Evolutionary conservation across 1,284 basidiomycete species (phyloP).

Genomic region (Sphagnurus paluster): DNA sequence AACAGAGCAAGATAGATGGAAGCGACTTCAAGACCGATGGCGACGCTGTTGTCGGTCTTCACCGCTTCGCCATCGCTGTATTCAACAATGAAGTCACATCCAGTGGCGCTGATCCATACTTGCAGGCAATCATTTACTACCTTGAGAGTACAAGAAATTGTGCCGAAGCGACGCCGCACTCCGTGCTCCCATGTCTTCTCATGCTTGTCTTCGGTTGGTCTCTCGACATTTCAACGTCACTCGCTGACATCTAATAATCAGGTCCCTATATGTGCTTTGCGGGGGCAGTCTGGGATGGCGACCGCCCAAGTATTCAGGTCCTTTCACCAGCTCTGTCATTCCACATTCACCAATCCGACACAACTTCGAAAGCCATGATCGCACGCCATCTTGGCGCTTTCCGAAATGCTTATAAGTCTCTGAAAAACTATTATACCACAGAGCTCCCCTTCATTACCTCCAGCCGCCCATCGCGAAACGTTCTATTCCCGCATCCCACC

Average conservation of each 20-base stretch:
- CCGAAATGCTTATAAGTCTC: not conserved
- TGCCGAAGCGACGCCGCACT: not conserved
- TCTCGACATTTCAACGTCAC: not conserved
- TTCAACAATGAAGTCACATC: conserved; percentile 21
- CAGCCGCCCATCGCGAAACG: no score
- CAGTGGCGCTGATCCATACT: conserved; percentile 18
- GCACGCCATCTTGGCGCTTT: conserved; percentile 1
- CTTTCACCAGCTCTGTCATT: not conserved
- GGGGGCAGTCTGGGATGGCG: not conserved
- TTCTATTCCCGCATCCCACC: not conserved
- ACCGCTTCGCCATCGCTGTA: conserved; percentile 1
- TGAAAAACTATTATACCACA: not conserved
- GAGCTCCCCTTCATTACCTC: not conserved
- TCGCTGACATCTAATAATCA: not conserved
- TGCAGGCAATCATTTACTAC: conserved; percentile 19
- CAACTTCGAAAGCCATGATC: not conserved
- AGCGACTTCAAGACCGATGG: not conserved
- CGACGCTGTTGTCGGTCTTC: not conserved
- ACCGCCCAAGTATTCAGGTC: not conserved
- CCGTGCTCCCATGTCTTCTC: not conserved
- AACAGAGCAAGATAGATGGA: not conserved
- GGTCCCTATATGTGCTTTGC: not conserved
- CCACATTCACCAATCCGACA: not conserved
- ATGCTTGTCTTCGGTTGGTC: not conserved
- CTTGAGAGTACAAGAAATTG: not conserved